phyloP scores from a whole-genome alignment of 345 rosid species.

The Ailanthus altissimus region DNA sequence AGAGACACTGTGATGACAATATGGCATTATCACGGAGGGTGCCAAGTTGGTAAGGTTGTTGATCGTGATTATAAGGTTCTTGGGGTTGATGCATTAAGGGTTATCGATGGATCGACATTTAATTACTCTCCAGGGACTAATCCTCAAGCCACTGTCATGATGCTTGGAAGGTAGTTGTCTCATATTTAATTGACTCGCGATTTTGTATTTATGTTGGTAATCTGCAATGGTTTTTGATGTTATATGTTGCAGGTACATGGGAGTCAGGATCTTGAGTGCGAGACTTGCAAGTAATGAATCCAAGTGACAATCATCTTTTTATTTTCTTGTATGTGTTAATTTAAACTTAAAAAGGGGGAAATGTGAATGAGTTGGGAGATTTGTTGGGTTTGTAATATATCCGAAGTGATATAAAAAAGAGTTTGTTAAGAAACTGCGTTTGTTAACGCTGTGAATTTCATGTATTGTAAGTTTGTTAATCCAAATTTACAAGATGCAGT shows the following conservation, averaged over 20 bases:
- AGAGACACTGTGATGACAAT: slow-evolving; percentile 83
- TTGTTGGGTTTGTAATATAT: not conserved
- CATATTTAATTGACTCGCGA: no score
- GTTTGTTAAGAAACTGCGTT: not conserved
- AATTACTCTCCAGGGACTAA: slow-evolving; percentile 79
- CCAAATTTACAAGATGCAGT: no score
- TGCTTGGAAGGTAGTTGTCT: slow-evolving; percentile 80
- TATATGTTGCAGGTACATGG: slow-evolving; percentile 56
- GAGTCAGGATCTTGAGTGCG: slow-evolving; percentile 44
- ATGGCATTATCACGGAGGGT: slow-evolving; percentile 96
- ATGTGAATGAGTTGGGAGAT: not conserved
- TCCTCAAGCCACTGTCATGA: slow-evolving; percentile 98
- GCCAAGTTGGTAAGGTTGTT: slow-evolving; percentile 75
- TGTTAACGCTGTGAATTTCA: no score
- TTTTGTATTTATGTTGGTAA: not conserved
- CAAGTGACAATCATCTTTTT: not conserved
- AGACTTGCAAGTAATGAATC: slow-evolving; percentile 35
- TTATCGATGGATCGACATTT: slow-evolving; percentile 84
- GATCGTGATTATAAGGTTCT: slow-evolving; percentile 66
- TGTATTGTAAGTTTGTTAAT: no score
- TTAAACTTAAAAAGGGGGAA: not conserved
- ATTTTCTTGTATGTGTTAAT: not conserved
- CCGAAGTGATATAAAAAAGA: not conserved
- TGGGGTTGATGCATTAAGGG: slow-evolving; percentile 62
- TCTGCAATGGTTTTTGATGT: not conserved